Conservation (phyloP, 768 basidiomycete genomes). For the Amanita pallidorosea region DNA sequence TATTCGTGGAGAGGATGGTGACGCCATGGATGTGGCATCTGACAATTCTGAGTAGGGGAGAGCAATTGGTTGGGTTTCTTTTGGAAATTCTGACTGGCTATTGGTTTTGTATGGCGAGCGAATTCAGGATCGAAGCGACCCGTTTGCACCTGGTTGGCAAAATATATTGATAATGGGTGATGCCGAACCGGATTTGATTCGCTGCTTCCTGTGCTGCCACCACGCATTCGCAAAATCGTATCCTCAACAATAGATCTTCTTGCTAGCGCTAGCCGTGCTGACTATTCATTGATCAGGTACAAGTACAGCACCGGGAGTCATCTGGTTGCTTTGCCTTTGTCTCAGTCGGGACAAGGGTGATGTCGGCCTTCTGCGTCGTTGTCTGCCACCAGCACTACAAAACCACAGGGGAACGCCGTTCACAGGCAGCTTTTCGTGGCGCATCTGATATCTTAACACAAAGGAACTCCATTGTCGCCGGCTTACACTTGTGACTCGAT, state of each 20-base stretch:
- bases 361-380: neutral
- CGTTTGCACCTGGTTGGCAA: too few relatives aligned
- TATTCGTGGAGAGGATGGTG: conserved; percentile 43
- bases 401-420: neutral
- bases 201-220: neutral
- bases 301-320: neutral
- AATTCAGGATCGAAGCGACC: neutral
- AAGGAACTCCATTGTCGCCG: neutral
- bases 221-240: neutral
- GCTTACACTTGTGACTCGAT: neutral
- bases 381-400: neutral
- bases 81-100: too few relatives aligned
- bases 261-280: neutral
- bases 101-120: neutral
- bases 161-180: neutral
- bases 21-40: conserved; percentile 33
- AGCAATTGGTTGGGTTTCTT: too few relatives aligned
- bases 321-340: neutral
- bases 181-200: neutral
- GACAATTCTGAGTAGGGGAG: conserved; percentile 18
- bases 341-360: too few relatives aligned
- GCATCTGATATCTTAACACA: neutral
- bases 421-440: neutral
- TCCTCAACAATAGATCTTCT: neutral
- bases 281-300: neutral